phyloP scores from a whole-genome alignment of 306 rosid genomes.

The Calophaca sinica region DNA sequence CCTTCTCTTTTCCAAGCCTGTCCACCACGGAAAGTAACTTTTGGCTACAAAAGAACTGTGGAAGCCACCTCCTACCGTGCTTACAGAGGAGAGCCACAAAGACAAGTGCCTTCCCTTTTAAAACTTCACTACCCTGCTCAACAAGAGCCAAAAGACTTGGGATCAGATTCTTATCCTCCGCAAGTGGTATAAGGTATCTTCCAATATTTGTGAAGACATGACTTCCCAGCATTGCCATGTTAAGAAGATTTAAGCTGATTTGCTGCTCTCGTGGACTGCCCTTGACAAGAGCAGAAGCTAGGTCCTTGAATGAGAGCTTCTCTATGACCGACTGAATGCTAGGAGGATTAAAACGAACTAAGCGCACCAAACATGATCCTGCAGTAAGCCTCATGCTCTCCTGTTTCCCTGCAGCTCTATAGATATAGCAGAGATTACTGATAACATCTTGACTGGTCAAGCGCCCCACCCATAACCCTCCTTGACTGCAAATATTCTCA shows the following conservation, averaged over 20 bases:
- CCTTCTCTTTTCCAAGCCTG: slow-evolving; percentile 92
- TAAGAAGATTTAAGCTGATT: slow-evolving; percentile 90
- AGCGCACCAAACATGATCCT: slow-evolving; percentile 97
- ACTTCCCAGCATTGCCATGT: slow-evolving; percentile 89
- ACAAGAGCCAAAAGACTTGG: slow-evolving; percentile 76
- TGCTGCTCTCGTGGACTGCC: slow-evolving; percentile 95
- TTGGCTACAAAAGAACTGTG: slow-evolving; percentile 85
- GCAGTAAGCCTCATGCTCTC: slow-evolving; percentile 97
- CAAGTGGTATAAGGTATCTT: slow-evolving; percentile 72
- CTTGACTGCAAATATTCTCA: slow-evolving; percentile 93
- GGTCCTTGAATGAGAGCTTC: slow-evolving; percentile 81
- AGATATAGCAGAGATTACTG: slow-evolving; percentile 80
- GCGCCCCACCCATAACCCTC: slow-evolving; percentile 88
- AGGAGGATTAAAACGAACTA: slow-evolving; percentile 83
- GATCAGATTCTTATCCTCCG: slow-evolving; percentile 86
- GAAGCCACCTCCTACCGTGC: slow-evolving; percentile 90
- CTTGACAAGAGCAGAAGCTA: slow-evolving; percentile 80
- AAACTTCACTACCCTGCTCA: slow-evolving; percentile 92
- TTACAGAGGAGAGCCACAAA: slow-evolving; percentile 89
- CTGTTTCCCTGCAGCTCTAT: slow-evolving; percentile 89
- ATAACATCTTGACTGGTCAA: slow-evolving; percentile 85
- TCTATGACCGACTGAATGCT: slow-evolving; percentile 77
- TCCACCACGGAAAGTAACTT: slow-evolving; percentile 89
- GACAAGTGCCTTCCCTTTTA: slow-evolving; percentile 88
- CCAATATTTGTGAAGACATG: slow-evolving; percentile 76